phyloP scores from a whole-genome alignment of 2,329 filamentous ascomycete species.

The Purpureocillium takamizusanense region DNA sequence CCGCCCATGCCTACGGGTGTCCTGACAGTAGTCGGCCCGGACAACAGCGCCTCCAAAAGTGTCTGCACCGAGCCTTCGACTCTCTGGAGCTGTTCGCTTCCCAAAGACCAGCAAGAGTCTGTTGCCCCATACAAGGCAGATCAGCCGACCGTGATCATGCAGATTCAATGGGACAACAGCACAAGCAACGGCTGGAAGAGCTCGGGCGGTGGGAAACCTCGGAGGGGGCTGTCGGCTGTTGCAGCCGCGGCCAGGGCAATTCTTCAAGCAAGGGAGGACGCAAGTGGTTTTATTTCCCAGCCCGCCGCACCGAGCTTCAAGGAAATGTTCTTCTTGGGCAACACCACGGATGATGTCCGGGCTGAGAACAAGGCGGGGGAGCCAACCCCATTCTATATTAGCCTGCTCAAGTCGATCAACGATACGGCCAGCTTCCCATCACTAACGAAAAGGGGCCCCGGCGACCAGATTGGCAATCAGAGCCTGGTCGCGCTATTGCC shows the following conservation, averaged over 20 bases:
- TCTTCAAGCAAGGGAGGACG: conserved; percentile 11
- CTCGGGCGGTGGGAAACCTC: conserved; percentile 24
- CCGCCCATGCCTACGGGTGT: conserved; percentile 81
- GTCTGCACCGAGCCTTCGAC: conserved; percentile 65
- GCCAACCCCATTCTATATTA: conserved; percentile 81
- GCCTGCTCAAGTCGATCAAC: conserved; percentile 46
- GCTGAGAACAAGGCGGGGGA: conserved; percentile 67
- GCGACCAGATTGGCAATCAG: conserved; percentile 11
- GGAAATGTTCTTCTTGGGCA: conserved; percentile 75
- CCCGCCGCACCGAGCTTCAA: conserved; percentile 51
- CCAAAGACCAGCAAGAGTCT: conserved; percentile 63
- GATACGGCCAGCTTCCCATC: conserved; percentile 17
- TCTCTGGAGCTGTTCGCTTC: conserved; percentile 79
- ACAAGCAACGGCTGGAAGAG: conserved; percentile 41
- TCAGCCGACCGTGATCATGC: conserved; percentile 70
- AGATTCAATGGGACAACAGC: conserved; percentile 65
- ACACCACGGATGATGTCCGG: conserved; percentile 69
- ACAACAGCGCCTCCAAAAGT: conserved; percentile 53
- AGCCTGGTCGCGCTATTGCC: conserved; percentile 44
- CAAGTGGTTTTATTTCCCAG: conserved; percentile 32
- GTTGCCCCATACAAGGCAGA: conserved; percentile 54
- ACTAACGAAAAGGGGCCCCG: conserved; percentile 13
- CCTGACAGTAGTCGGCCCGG: conserved; percentile 66
- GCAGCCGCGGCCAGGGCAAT: conserved; percentile 12
- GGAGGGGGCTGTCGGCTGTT: conserved; percentile 15